phyloP scores from a whole-genome alignment of 2,329 filamentous ascomycete genomes.

The Colletotrichum brevisporum region DNA sequence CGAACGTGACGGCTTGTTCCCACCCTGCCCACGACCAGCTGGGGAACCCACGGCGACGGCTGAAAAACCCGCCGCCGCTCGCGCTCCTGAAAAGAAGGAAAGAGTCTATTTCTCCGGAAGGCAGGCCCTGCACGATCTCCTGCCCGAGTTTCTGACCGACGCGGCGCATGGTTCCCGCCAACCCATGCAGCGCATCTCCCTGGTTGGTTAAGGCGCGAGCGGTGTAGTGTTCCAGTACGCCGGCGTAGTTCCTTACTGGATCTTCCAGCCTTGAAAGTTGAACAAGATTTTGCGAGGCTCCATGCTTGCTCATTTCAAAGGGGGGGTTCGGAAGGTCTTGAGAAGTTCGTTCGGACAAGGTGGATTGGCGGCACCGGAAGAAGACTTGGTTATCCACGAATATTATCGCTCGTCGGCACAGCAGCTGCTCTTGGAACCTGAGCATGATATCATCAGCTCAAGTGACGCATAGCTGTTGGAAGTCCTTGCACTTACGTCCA shows the following conservation, averaged over 20 bases:
- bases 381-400: slow-evolving; percentile 10
- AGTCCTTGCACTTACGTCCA: slow-evolving; percentile 7
- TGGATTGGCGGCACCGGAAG: neutral
- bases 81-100: slow-evolving; percentile 9
- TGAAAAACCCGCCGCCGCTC: neutral
- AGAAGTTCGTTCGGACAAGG: neutral
- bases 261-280: neutral
- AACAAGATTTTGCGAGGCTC: neutral
- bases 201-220: neutral
- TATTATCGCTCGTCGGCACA: neutral
- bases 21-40: slow-evolving; percentile 26
- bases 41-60: slow-evolving; percentile 8
- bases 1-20: neutral
- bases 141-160: neutral
- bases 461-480: no score
- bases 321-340: no score
- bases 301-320: no score
- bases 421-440: slow-evolving; percentile 11
- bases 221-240: slow-evolving; percentile 6
- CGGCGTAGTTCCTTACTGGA: neutral
- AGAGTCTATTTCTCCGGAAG: neutral
- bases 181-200: neutral
- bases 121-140: neutral
- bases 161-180: slow-evolving; percentile 6
- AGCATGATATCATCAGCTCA: no score